These are phyloP conservation scores for Podaxis sp. DNA, from an alignment of 768 basidiomycete genomes.

Conservation along the genomic window DNA sequence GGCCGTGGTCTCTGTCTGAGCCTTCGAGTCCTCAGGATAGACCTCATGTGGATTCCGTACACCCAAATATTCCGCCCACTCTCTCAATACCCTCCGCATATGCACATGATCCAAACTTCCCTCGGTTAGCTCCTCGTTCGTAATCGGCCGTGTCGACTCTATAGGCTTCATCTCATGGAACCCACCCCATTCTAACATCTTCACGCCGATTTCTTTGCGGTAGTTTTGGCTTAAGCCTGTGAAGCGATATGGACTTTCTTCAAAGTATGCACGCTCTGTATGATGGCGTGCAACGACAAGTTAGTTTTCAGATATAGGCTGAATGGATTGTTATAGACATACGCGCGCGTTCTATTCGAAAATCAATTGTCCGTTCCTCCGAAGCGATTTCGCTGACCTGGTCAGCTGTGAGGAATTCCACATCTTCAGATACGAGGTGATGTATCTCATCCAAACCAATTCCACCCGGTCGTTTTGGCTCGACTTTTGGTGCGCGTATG, in stretches of 20 bases:
- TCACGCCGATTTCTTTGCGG: slow-evolving; percentile 12
- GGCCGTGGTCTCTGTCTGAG: too few species aligned
- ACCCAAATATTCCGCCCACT: slow-evolving; percentile 18
- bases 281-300: neutral
- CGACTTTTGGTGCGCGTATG: slow-evolving; percentile 25
- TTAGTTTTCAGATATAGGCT: neutral
- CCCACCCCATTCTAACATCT: slow-evolving; percentile 39
- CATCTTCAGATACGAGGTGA: slow-evolving; percentile 20
- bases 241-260: slow-evolving; percentile 10
- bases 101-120: slow-evolving; percentile 27
- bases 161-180: slow-evolving; percentile 33
- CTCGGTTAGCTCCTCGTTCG: slow-evolving; percentile 25
- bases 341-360: slow-evolving; percentile 18
- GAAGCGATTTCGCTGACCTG: slow-evolving; percentile 8
- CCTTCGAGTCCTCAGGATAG: slow-evolving; percentile 9
- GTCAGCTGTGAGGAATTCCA: slow-evolving; percentile 13
- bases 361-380: slow-evolving; percentile 17
- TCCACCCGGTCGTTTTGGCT: slow-evolving; percentile 27
- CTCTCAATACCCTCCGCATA: slow-evolving; percentile 29
- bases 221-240: slow-evolving; percentile 6
- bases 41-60: slow-evolving; percentile 29
- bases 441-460: slow-evolving; percentile 37
- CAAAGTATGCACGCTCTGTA: slow-evolving; percentile 7
- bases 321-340: slow-evolving; percentile 2
- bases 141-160: slow-evolving; percentile 20